Evolutionary conservation across 805 yeast genomes (phyloP), one percentile per base, ranked within the genome.

Genomic region (Lachancea sp.): DNA sequence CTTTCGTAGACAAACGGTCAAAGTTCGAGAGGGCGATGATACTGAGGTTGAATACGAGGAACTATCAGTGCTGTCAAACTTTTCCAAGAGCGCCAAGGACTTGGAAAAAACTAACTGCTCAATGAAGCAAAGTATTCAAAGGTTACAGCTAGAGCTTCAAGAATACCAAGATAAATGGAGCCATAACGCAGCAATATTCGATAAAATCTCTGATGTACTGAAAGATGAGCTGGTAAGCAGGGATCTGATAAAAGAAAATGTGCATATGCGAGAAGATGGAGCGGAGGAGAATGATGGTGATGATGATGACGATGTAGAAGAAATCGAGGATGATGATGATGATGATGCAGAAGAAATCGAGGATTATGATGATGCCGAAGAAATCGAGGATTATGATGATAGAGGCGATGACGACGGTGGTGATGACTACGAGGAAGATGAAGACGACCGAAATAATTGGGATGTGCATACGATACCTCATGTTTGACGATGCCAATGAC

Each of bases 181-280:
- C 20, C 50, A 56, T 22, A 60, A 58, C 47, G 61, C 61, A 3
- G 52, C 53, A 7, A 46, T 60, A 8, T 56, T 58, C 28, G 41
- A 49, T 2, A 55, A 51, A 29, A 50, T 60, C 16, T 48, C 58
- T 0, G 44, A 48, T 5, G 45, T 55, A 1, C 42, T 60, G 16
- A 52, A 50, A 25, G 60, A 50, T 12, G 63, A 56, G 40, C 42
- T 58, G 25, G 24, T 26, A 7, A 49, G 42, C 28, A 53, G 63
- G 43, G 45, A 52, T 43, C 26, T 6, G 42, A 34, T 26, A 33
- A 34, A n/a, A n/a, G n/a, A n/a, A n/a, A n/a, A n/a, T n/a, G n/a
- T n/a, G n/a, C 43, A 47, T 30, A 43, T 42, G 21, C 51, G 48
- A 21, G 32, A 33, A 42, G 19, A 40, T 39, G 43, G 34, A 15